Conservation (phyloP, 345 rosid species). For the Boechera retrofracta region DNA sequence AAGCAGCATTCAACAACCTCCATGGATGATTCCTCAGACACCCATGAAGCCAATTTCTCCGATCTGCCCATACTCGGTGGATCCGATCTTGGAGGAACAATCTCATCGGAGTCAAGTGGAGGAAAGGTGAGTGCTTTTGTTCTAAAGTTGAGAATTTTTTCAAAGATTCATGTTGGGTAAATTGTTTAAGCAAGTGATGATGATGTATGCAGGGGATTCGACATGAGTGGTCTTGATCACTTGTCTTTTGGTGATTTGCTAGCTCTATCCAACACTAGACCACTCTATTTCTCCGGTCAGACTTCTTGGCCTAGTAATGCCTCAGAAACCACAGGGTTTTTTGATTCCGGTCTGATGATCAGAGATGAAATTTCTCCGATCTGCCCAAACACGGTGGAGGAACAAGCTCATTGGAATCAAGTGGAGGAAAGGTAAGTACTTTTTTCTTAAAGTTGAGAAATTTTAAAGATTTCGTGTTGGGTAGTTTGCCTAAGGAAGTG, state of each 20-base stretch:
- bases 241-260: slow-evolving; percentile 57
- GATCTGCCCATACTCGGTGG: background rate
- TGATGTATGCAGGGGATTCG: slow-evolving; percentile 36
- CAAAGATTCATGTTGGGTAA: background rate
- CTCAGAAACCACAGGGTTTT: background rate
- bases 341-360: background rate
- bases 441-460: background rate
- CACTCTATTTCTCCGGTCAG: slow-evolving; percentile 20
- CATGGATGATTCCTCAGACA: slow-evolving; percentile 64
- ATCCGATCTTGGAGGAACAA: slow-evolving; percentile 20
- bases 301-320: background rate
- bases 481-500: background rate
- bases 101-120: slow-evolving; percentile 43
- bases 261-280: slow-evolving; percentile 59
- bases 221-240: slow-evolving; percentile 37
- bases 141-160: background rate
- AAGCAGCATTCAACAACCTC: slow-evolving; percentile 34
- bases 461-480: background rate
- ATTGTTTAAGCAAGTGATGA: background rate
- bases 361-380: slow-evolving; percentile 31
- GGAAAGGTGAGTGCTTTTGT: slow-evolving; percentile 36
- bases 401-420: slow-evolving; percentile 40
- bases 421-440: slow-evolving; percentile 41
- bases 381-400: slow-evolving; percentile 25
- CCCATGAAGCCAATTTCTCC: slow-evolving; percentile 52